Conservation (phyloP, 2,329 filamentous ascomycete species). For the Beauveria brongniartii region DNA sequence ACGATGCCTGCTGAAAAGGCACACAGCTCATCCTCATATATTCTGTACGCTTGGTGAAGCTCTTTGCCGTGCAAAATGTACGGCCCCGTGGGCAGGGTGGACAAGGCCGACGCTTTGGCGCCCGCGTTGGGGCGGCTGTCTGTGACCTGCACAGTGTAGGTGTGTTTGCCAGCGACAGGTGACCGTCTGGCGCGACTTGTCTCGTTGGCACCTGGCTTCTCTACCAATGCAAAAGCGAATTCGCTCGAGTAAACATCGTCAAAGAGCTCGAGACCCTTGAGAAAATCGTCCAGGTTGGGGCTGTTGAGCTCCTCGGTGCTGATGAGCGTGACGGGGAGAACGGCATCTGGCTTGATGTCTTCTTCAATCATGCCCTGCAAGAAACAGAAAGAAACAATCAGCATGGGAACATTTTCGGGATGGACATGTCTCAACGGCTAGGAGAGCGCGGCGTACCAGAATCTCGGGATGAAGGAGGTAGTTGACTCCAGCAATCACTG, state of each 20-base stretch:
- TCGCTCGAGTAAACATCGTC: constrained; percentile 33
- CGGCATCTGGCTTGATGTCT: constrained; percentile 31
- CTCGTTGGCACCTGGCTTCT: constrained; percentile 24
- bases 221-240: constrained; percentile 30
- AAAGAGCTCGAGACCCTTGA: constrained; percentile 24
- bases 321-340: constrained; percentile 33
- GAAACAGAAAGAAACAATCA: no score
- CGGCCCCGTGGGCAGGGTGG: constrained; percentile 29
- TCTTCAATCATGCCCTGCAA: constrained; percentile 33
- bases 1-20: constrained; percentile 31
- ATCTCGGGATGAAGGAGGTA: constrained; percentile 12
- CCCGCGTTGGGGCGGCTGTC: constrained; percentile 15
- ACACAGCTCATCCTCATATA: constrained; percentile 30
- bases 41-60: constrained; percentile 31
- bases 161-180: neutral
- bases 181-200: neutral
- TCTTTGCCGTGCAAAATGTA: constrained; percentile 34
- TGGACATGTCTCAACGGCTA: neutral
- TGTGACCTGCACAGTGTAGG: constrained; percentile 2
- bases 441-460: neutral
- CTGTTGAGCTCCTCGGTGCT: constrained; percentile 29
- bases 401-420: fast-evolving
- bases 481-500: constrained; percentile 8
- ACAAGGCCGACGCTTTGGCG: constrained; percentile 13
- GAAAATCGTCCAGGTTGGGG: constrained; percentile 24